Evolutionary conservation across 345 rosid genomes (phyloP), one percentile per base, ranked within the genome.

Genomic region (Eucalyptus fibrosa): DNA sequence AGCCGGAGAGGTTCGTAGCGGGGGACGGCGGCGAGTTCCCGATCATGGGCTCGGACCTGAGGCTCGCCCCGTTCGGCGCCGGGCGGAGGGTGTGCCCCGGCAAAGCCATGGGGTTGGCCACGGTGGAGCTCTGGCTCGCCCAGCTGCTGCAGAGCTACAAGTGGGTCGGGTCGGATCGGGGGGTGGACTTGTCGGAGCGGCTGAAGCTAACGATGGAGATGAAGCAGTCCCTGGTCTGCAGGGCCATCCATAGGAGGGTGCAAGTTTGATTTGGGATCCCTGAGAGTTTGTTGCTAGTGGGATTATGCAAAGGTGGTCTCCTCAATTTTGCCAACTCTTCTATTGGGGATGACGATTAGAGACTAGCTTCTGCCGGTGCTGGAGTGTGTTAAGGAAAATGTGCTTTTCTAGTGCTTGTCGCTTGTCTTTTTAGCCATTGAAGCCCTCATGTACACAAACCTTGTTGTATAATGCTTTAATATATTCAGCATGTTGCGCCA

Each of bases 1-100:
- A 91, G 23, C 99, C 98, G 7, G 96, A 95, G 88, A 92, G 95
- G 92, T 97, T 97, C 90, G n/a, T 91, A 47, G 91, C 77, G 17
- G 96, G 92, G 30, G 94, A 91, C 4, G 81, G 81, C 12, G 24
- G 26, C 4, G 44, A 19, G 44, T 91, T 92, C 50, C 19, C 87
- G n/a, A 92, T 93, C n/a, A 90, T 93, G 94, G 96, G 95, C 9
- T 92, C 91, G 0, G 92, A 93, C 91, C 91, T 92, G 26, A 91
- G 92, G 92, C 86, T 93, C 88, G 95, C 96, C 18, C 96, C 96
- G 4, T 94, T 94, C 24, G 96, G 96, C 4, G 69, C 96, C 3
- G 96, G 95, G 7, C 86, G 94, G 49, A 87, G 95, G 90, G 94
- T 92, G 24, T 94, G 96, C 62, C 96, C 96, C 2, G 96, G 96